A percentile compares a stretch with the other conserved stretches of the same genome.
Conservation (phyloP, 139 green algal species). For the Picochlorum sp. region DNA sequence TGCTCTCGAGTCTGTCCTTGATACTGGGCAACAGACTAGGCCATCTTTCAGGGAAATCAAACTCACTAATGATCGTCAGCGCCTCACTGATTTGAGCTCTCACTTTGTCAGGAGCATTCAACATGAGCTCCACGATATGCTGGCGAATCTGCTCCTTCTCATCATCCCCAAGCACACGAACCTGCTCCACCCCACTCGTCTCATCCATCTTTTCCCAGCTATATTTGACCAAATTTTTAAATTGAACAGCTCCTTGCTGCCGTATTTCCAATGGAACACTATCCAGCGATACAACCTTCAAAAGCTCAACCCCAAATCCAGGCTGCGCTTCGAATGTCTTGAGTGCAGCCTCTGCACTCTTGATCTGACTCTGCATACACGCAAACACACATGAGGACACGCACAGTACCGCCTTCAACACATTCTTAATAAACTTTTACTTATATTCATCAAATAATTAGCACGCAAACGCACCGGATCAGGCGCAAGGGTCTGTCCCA, state of each 20-base stretch:
- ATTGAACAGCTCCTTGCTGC: constrained; percentile 87
- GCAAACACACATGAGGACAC: background rate
- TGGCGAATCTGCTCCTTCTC: constrained; percentile 71
- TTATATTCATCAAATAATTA: no score
- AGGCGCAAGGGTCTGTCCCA: constrained; percentile 46
- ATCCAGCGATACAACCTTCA: constrained; percentile 58
- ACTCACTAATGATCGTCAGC: constrained; percentile 76
- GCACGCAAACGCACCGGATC: constrained; percentile 32
- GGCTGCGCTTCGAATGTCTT: constrained; percentile 54
- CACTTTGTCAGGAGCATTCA: constrained; percentile 64
- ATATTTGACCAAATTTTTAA: constrained; percentile 95
- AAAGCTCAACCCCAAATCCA: constrained; percentile 59
- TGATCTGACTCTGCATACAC: constrained; percentile 62
- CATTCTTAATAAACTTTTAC: background rate
- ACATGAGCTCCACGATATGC: constrained; percentile 80
- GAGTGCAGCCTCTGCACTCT: constrained; percentile 67
- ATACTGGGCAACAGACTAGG: constrained; percentile 83
- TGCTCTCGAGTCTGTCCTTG: constrained; percentile 47
- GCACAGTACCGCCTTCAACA: background rate
- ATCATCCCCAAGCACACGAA: background rate
- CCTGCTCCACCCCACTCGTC: constrained; percentile 6
- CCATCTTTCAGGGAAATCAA: constrained; percentile 91
- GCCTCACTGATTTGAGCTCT: constrained; percentile 84
- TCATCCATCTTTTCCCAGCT: constrained; percentile 55
- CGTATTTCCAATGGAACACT: constrained; percentile 55